Evolutionary conservation across 164 flowering plant genomes (phyloP).

Genomic region (Houttuynia cordata): DNA sequence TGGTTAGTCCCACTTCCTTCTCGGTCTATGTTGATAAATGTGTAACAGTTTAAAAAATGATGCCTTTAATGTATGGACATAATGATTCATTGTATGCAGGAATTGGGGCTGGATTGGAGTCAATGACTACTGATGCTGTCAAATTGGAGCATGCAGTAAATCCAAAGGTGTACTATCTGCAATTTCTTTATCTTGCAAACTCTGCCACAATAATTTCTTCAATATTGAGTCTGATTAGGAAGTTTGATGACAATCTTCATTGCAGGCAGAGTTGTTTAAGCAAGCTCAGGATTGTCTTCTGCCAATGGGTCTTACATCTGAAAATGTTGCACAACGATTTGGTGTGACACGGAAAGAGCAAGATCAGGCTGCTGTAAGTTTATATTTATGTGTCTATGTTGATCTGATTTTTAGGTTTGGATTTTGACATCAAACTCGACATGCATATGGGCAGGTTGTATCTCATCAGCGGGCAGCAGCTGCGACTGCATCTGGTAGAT

Average conservation of each 20-base stretch:
- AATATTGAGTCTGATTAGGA: background rate
- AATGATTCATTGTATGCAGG: constrained; percentile 26
- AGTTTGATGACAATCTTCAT: constrained; percentile 1
- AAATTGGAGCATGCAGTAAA: constrained; percentile 63
- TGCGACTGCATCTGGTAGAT: constrained; percentile 87
- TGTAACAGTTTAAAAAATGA: no score
- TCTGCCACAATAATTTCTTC: background rate
- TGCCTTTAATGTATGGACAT: background rate
- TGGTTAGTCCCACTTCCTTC: constrained; percentile 28
- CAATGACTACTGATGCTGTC: constrained; percentile 71
- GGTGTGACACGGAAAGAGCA: constrained; percentile 87
- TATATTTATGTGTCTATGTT: constrained; percentile 1
- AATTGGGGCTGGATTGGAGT: constrained; percentile 94
- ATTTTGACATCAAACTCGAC: background rate
- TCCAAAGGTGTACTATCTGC: constrained; percentile 48
- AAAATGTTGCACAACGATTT: constrained; percentile 93
- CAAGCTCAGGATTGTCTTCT: constrained; percentile 91
- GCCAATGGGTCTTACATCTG: constrained; percentile 98
- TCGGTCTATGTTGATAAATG: background rate
- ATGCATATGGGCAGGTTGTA: constrained; percentile 40
- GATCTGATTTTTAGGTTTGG: background rate
- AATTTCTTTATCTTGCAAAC: background rate
- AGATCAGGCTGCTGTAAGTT: constrained; percentile 96
- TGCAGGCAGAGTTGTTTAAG: constrained; percentile 41
- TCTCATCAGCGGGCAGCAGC: constrained; percentile 92